A percentile compares a stretch with the other conserved stretches of the same genome.
phyloP scores from a whole-genome alignment of 1,139 yeast species.

The Sugiyamaella castrensis region DNA sequence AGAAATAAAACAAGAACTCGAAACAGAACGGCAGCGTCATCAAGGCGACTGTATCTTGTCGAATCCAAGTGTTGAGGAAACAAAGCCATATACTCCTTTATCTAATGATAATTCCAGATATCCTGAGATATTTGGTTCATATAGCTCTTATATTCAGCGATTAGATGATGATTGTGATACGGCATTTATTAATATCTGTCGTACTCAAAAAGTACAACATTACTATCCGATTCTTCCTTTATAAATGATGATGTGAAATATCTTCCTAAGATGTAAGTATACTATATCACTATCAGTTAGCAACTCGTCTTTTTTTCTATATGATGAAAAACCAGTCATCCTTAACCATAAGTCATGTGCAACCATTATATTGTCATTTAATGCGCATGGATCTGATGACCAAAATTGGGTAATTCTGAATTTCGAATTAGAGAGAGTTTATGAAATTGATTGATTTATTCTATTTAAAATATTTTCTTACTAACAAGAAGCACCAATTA shows the following conservation, averaged over 20 bases:
- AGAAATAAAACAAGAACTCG: neutral
- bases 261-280: too few species aligned
- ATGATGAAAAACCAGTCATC: constrained; percentile 23
- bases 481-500: neutral
- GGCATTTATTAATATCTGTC: constrained; percentile 13
- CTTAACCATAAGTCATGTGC: constrained; percentile 21
- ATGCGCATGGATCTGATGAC: constrained; percentile 17
- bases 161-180: constrained; percentile 21
- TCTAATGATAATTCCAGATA: constrained; percentile 11
- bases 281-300: neutral
- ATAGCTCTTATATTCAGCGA: constrained; percentile 15
- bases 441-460: neutral
- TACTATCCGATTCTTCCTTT: constrained; percentile 27
- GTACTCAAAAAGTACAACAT: constrained; percentile 15
- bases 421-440: neutral
- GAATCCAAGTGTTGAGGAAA: constrained; percentile 19
- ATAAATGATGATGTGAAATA: neutral
- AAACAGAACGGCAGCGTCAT: neutral
- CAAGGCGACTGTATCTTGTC: neutral
- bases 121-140: constrained; percentile 19
- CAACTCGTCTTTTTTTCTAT: neutral
- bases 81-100: constrained; percentile 18
- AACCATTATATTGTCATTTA: constrained; percentile 16
- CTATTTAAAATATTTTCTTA: neutral
- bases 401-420: constrained; percentile 19